A percentile compares a stretch with the other conserved stretches of the same genome.
Evolutionary conservation across 164 flowering plant genomes (phyloP).

Genomic region (Vitis riparia): DNA sequence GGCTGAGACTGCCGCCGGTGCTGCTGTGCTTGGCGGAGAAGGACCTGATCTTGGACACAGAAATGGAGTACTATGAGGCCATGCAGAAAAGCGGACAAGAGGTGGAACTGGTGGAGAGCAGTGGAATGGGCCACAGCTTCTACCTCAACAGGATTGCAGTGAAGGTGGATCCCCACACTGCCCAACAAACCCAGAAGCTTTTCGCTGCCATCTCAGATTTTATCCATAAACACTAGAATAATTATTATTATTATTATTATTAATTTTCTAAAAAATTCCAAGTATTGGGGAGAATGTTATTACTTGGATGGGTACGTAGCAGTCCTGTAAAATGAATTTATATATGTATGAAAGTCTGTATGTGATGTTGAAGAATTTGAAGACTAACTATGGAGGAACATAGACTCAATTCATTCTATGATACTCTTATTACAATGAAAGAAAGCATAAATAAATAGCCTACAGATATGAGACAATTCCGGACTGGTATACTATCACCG

Average conservation of each 20-base stretch:
- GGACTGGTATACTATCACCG: too few relatives aligned
- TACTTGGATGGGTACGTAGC: too few relatives aligned
- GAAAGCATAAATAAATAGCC: too few relatives aligned
- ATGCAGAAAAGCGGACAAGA: slow-evolving; percentile 62
- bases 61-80: slow-evolving; percentile 72
- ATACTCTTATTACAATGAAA: too few relatives aligned
- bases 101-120: slow-evolving; percentile 51
- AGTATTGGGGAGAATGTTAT: too few relatives aligned
- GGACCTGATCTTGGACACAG: slow-evolving; percentile 65
- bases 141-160: slow-evolving; percentile 70
- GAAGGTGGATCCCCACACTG: slow-evolving; percentile 54
- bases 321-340: too few relatives aligned
- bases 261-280: too few relatives aligned
- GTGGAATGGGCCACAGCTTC: slow-evolving; percentile 67
- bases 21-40: slow-evolving; percentile 61
- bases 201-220: slow-evolving; percentile 47
- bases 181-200: slow-evolving; percentile 34
- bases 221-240: slow-evolving; percentile 33
- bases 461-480: too few relatives aligned
- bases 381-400: too few relatives aligned
- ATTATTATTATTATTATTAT: neutral
- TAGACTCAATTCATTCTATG: too few relatives aligned
- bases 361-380: too few relatives aligned
- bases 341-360: too few relatives aligned
- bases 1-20: slow-evolving; percentile 51